Evolutionary conservation across 345 rosid genomes (phyloP), one percentile per base, ranked within the genome.

Genomic region (Sisymbrium irio): DNA sequence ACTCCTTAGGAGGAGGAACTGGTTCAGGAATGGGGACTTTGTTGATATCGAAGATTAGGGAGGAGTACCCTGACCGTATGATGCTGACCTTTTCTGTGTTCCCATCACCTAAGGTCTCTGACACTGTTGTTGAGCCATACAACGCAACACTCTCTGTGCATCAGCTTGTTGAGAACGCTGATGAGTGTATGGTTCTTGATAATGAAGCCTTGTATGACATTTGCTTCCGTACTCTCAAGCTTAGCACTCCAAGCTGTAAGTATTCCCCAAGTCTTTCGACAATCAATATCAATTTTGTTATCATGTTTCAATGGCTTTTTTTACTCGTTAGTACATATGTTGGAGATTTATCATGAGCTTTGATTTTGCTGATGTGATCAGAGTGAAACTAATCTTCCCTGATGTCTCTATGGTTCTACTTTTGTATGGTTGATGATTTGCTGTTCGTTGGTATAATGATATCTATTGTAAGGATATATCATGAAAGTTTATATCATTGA

Each of bases 21-120:
- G 85, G 87, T 46, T 87, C 88, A 25, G 86, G 88, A 3, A 87
- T 87, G 87, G 88, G 91, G 13, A 85, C 88, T 32, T 78, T 87
- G 28, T 80, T 87, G 91, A 85, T 87, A 28, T 85, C 88, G 0
- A 86, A 84, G 84, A 86, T 86, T 51, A 76, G 91, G 64, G 91
- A 87, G 75, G 91, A 85, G 73, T 85, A 85, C 66, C 88, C 86
- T 1, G 91, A 85, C 72, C 69, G 87, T 12, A 87, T 87, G 91
- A 83, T 87, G 89, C 77, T 87, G 40, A 87, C 88, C 0, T 87
- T 87, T 80, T 86, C 88, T 12, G 88, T 84, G 5, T 84, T 86
- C 41, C 87, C 90, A 2, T 86, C 90, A 54, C 90, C 87, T 9
- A 83, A 82, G 77, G 88, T 86, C 14, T 86, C 90, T 55, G 90